Evolutionary conservation across 225 moss, liverwort and hornwort genomes (phyloP).

Genomic region (Neckera pumila): DNA sequence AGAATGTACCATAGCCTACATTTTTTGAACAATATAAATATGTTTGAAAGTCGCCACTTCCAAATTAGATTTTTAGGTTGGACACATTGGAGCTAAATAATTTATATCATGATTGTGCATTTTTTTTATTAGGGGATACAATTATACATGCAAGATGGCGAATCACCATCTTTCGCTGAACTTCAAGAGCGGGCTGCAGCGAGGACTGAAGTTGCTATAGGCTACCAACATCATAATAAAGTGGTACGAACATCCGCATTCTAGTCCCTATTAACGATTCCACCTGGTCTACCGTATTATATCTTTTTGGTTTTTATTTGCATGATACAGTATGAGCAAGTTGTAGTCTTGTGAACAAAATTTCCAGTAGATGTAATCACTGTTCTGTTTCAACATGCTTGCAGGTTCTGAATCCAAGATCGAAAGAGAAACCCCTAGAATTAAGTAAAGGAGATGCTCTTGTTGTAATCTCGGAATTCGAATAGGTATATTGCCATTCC

Average conservation of each 20-base stretch:
- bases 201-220: conserved; percentile 47
- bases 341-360: not conserved
- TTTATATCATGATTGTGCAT: not conserved
- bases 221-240: conserved; percentile 45
- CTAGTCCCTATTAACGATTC: not conserved
- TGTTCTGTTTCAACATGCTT: not conserved
- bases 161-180: conserved; percentile 42
- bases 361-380: not conserved
- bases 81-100: not conserved
- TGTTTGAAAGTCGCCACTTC: not conserved
- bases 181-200: conserved; percentile 46
- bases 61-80: not conserved
- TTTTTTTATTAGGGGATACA: conserved; percentile 31
- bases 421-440: conserved; percentile 21
- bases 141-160: conserved; percentile 34
- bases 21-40: not conserved
- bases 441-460: conserved; percentile 32
- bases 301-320: not conserved
- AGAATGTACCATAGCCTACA: not conserved
- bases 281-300: not conserved
- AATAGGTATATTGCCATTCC: not conserved
- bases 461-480: conserved; percentile 55
- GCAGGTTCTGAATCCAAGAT: conserved; percentile 50
- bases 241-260: conserved; percentile 19
- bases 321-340: not conserved